These are phyloP conservation scores for Populus alba DNA, from an alignment of 345 rosid genomes.

Conservation along the genomic window DNA sequence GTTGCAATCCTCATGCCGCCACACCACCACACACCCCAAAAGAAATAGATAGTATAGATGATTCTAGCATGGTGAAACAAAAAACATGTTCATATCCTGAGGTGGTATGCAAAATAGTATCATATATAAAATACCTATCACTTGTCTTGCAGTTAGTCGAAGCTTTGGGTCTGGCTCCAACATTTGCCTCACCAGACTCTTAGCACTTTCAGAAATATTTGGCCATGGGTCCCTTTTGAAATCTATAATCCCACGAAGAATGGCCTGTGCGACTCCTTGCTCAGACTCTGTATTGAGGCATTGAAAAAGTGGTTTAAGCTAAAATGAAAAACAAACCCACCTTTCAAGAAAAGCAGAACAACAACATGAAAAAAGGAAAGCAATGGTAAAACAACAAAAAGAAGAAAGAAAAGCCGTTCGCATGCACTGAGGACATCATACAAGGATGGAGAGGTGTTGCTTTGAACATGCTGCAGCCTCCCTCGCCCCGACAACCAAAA, in stretches of 20 bases:
- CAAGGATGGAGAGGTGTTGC: neutral
- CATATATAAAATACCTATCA: slow-evolving; percentile 60
- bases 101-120: slow-evolving; percentile 7
- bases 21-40: neutral
- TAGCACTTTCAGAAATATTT: slow-evolving; percentile 87
- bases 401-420: neutral
- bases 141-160: slow-evolving; percentile 92
- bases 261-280: slow-evolving; percentile 99
- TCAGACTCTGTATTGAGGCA: slow-evolving; percentile 70
- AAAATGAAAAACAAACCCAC: neutral
- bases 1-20: neutral
- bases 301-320: neutral
- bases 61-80: neutral
- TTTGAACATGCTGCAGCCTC: neutral
- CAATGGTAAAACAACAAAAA: neutral
- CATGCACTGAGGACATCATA: no score
- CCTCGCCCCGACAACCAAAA: neutral
- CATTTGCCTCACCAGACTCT: slow-evolving; percentile 86
- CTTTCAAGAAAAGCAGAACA: slow-evolving; percentile 4
- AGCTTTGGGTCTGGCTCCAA: slow-evolving; percentile 97
- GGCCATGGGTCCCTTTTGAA: slow-evolving; percentile 99
- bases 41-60: neutral
- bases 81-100: neutral
- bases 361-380: neutral
- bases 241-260: slow-evolving; percentile 91